Conservation (phyloP, 2,329 filamentous ascomycete genomes). For the Orbilia ellipsospora region DNA sequence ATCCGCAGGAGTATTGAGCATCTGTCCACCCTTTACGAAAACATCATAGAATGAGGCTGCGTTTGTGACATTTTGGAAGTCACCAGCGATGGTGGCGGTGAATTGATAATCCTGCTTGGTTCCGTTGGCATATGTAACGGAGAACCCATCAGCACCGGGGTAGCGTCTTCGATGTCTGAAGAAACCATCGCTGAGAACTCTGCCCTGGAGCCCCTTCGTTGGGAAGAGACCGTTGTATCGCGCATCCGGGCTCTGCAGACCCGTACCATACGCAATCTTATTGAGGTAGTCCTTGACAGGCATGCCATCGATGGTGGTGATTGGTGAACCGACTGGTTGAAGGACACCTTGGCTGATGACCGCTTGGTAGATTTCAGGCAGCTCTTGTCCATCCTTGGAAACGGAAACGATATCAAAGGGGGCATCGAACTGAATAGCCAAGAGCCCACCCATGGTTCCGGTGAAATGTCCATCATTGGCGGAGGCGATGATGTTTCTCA, state of each 20-base stretch:
- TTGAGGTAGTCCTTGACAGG: slow-evolving; percentile 48
- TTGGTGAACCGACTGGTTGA: slow-evolving; percentile 40
- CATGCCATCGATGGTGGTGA: slow-evolving; percentile 40
- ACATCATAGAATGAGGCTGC: slow-evolving; percentile 40
- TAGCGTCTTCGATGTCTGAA: slow-evolving; percentile 49
- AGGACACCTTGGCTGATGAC: slow-evolving; percentile 26
- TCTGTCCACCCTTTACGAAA: slow-evolving; percentile 47
- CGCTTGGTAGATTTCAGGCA: slow-evolving; percentile 49
- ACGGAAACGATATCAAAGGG: slow-evolving; percentile 50
- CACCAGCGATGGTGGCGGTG: slow-evolving; percentile 33
- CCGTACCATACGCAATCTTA: slow-evolving; percentile 42
- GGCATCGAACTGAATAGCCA: slow-evolving; percentile 49
- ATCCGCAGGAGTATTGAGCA: slow-evolving; percentile 25
- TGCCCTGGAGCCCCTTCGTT: slow-evolving; percentile 28
- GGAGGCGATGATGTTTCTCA: slow-evolving; percentile 32
- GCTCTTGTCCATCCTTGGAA: slow-evolving; percentile 37
- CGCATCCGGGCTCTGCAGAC: slow-evolving; percentile 49
- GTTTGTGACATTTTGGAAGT: slow-evolving; percentile 47
- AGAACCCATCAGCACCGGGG: slow-evolving; percentile 39
- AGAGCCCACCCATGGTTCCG: slow-evolving; percentile 45
- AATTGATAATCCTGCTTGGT: slow-evolving; percentile 37
- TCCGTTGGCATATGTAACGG: slow-evolving; percentile 40
- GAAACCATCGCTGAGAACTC: slow-evolving; percentile 38
- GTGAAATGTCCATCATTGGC: slow-evolving; percentile 54
- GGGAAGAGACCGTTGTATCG: slow-evolving; percentile 52